A percentile compares a stretch with the other conserved stretches of the same genome.
phyloP scores from a whole-genome alignment of 2,329 filamentous ascomycete species.

The Xylariaceae sp. region DNA sequence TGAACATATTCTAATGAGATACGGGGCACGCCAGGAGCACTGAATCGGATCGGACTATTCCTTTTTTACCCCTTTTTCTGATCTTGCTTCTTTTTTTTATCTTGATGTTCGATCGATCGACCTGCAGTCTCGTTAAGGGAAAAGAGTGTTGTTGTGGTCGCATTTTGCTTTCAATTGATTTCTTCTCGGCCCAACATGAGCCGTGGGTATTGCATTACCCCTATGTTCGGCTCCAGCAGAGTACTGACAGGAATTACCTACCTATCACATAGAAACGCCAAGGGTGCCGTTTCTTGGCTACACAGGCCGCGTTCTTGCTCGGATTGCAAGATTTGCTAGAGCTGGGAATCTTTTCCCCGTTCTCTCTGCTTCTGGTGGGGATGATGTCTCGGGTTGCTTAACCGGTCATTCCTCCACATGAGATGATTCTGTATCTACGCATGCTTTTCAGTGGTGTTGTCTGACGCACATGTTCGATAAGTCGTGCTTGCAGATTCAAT shows the following conservation, averaged over 20 bases:
- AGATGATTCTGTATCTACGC: conserved; percentile 15
- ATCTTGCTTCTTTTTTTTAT: conserved; percentile 16
- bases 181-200: conserved; percentile 12
- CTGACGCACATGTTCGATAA: neutral
- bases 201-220: conserved; percentile 10
- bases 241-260: neutral
- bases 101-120: neutral
- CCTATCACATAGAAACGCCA: neutral
- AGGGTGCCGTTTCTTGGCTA: neutral
- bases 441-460: conserved; percentile 5
- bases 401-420: neutral
- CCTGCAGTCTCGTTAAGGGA: neutral
- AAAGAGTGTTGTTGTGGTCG: conserved; percentile 1
- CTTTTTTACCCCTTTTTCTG: neutral
- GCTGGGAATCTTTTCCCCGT: neutral
- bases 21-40: conserved; percentile 19
- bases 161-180: conserved; percentile 10
- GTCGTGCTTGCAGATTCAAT: conserved; percentile 9
- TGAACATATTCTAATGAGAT: conserved; percentile 22
- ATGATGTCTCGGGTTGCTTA: conserved; percentile 7
- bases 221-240: conserved; percentile 5
- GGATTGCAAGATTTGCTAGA: neutral
- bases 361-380: conserved; percentile 2
- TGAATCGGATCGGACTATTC: conserved; percentile 12
- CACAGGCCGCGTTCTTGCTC: neutral